These are phyloP conservation scores for Ciborinia camelliae DNA, from an alignment of 2,329 filamentous ascomycete species.

Conservation along the genomic window DNA sequence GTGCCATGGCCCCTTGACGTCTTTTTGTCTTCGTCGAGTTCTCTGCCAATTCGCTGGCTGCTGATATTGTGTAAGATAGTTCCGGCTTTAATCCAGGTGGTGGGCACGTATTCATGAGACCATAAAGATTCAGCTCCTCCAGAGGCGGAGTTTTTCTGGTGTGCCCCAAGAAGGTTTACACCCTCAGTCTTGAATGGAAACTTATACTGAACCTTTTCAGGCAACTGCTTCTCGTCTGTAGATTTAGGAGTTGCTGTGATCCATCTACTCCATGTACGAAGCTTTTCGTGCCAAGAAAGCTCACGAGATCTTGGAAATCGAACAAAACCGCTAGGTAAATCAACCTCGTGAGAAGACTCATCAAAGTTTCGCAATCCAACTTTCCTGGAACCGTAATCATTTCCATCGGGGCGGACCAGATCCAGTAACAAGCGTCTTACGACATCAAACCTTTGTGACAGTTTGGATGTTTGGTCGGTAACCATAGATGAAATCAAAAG, in stretches of 20 bases:
- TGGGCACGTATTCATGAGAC: neutral
- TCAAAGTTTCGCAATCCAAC: conserved; percentile 23
- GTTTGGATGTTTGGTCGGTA: conserved; percentile 13
- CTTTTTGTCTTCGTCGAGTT: neutral
- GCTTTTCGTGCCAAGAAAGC: conserved; percentile 34
- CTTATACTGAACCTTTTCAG: neutral
- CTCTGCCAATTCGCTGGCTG: neutral
- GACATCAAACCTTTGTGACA: conserved; percentile 26
- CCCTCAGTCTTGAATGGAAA: conserved; percentile 2
- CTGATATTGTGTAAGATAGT: conserved; percentile 11
- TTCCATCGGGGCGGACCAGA: conserved; percentile 23
- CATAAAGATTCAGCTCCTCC: neutral
- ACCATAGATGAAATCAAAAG: conserved; percentile 23
- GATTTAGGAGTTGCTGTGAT: conserved; percentile 27
- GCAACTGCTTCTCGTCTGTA: neutral
- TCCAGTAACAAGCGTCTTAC: conserved; percentile 31
- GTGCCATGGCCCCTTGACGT: neutral
- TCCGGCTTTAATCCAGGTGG: conserved; percentile 6
- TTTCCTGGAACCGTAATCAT: conserved; percentile 17
- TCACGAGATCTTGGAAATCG: conserved; percentile 22
- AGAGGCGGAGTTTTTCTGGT: neutral
- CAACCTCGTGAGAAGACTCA: neutral
- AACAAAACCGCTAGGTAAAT: conserved; percentile 25
- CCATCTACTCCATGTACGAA: conserved; percentile 35
- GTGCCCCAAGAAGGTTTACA: neutral